These are phyloP conservation scores for Kingdonia uniflora DNA, from an alignment of 164 flowering plant species.

Conservation along the genomic window DNA sequence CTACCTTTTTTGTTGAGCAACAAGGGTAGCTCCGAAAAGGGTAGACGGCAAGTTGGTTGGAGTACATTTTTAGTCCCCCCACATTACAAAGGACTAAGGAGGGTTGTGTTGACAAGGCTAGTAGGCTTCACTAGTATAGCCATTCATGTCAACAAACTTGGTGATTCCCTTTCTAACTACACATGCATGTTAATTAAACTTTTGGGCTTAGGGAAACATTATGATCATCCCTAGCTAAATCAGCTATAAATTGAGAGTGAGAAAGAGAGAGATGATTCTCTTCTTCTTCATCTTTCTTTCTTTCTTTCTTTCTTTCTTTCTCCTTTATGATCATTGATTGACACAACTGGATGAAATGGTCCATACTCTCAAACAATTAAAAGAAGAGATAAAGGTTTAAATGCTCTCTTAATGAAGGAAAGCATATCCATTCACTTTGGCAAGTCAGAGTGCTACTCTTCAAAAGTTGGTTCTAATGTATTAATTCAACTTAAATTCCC, in stretches of 20 bases:
- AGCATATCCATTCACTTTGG: conserved; percentile 9
- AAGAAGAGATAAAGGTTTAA: conserved; percentile 16
- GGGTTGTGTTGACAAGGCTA: no score
- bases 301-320: background rate
- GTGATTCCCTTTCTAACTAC: background rate
- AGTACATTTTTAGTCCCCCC: no score
- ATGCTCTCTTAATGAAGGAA: conserved; percentile 2
- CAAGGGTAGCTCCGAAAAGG: no score
- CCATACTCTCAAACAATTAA: conserved; percentile 15
- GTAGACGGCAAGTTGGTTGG: no score
- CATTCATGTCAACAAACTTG: background rate
- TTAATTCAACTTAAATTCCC: conserved; percentile 18
- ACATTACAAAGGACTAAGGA: no score
- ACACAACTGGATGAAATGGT: conserved; percentile 4
- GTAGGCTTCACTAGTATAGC: no score
- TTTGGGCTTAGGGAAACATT: background rate
- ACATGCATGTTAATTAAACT: background rate
- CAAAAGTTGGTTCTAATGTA: conserved; percentile 16
- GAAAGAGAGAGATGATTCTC: background rate
- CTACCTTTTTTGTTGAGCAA: no score
- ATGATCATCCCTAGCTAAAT: background rate
- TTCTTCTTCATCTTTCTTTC: background rate
- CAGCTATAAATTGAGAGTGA: background rate
- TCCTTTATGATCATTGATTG: conserved; percentile 1
- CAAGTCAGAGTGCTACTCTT: conserved; percentile 9